A percentile compares a stretch with the other conserved stretches of the same genome.
Conservation (phyloP, 805 yeast genomes). For the Lipomyces chichibuensis region DNA sequence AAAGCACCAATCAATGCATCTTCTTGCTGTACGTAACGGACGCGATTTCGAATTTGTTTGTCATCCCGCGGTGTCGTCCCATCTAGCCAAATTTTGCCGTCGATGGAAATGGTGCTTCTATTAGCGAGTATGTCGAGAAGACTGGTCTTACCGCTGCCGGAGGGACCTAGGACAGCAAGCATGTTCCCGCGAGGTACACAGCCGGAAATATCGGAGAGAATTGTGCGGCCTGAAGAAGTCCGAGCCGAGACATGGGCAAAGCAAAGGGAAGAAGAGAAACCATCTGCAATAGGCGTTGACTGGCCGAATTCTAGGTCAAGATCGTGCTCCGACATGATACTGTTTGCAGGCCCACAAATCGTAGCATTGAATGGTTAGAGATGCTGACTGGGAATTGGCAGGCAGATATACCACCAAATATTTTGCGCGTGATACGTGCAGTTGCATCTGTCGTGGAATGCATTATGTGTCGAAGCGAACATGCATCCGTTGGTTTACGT, state of each 20-base stretch:
- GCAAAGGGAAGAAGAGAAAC: neutral
- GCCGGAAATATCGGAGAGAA: constrained; percentile 1
- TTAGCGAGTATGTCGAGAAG: constrained; percentile 57
- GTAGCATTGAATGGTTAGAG: neutral
- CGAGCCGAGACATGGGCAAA: neutral
- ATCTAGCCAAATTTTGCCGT: constrained; percentile 56
- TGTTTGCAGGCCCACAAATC: neutral
- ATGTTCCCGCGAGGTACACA: constrained; percentile 5
- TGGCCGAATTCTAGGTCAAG: neutral
- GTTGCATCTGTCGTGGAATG: no score
- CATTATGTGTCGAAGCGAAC: no score
- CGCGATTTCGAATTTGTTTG: constrained; percentile 59
- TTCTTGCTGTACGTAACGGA: constrained; percentile 60
- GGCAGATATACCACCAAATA: neutral
- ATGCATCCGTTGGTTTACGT: no score
- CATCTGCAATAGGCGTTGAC: neutral
- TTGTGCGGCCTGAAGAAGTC: neutral
- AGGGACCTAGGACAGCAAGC: constrained; percentile 59
- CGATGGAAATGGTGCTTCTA: constrained; percentile 63
- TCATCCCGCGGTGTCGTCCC: constrained; percentile 49
- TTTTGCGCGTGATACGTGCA: no score
- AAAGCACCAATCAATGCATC: constrained; percentile 57
- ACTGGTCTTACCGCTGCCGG: constrained; percentile 68
- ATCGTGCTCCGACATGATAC: neutral
- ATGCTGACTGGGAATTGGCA: neutral